A percentile compares a stretch with the other conserved stretches of the same genome.
Evolutionary conservation across 1,284 basidiomycete genomes (phyloP).

Genomic region (Schizophyllum commune): DNA sequence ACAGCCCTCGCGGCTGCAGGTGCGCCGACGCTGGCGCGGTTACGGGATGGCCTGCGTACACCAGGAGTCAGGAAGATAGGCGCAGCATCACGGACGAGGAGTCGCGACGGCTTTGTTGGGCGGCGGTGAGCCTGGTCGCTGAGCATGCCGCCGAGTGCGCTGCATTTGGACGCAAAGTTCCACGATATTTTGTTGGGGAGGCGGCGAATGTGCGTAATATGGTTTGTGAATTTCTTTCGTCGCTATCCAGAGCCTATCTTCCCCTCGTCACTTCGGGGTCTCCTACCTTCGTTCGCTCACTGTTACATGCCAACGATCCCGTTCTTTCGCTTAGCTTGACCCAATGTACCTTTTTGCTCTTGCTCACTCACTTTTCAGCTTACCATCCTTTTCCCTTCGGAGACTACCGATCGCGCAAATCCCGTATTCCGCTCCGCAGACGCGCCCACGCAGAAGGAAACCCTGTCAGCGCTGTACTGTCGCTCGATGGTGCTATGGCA

Average conservation of each 20-base stretch:
- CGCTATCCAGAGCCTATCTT: slow-evolving; percentile 6
- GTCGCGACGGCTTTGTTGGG: slow-evolving; percentile 66
- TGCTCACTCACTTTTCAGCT: slow-evolving; percentile 35
- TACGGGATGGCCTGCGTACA: slow-evolving; percentile 51
- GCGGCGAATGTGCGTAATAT: slow-evolving; percentile 49
- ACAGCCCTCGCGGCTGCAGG: slow-evolving; percentile 17
- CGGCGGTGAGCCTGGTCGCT: slow-evolving; percentile 59
- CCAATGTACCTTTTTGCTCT: background rate
- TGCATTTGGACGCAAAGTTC: slow-evolving; percentile 49
- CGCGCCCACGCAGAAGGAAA: slow-evolving; percentile 42
- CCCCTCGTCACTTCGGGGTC: too few relatives aligned
- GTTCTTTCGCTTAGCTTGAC: background rate
- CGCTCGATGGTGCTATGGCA: slow-evolving; percentile 74
- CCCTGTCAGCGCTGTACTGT: slow-evolving; percentile 69
- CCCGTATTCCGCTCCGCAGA: slow-evolving; percentile 47
- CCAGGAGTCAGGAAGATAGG: slow-evolving; percentile 43
- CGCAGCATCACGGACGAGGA: slow-evolving; percentile 62
- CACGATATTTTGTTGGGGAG: slow-evolving; percentile 41
- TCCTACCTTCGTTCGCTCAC: too few relatives aligned
- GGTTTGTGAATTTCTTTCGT: slow-evolving; percentile 7
- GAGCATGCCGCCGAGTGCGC: slow-evolving; percentile 57
- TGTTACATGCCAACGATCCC: too few relatives aligned
- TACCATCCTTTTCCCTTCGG: slow-evolving; percentile 40
- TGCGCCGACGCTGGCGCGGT: slow-evolving; percentile 20
- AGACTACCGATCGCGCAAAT: slow-evolving; percentile 8